Evolutionary conservation across 2,329 filamentous ascomycete species (phyloP).

Genomic region (Fusarium temperatum): DNA sequence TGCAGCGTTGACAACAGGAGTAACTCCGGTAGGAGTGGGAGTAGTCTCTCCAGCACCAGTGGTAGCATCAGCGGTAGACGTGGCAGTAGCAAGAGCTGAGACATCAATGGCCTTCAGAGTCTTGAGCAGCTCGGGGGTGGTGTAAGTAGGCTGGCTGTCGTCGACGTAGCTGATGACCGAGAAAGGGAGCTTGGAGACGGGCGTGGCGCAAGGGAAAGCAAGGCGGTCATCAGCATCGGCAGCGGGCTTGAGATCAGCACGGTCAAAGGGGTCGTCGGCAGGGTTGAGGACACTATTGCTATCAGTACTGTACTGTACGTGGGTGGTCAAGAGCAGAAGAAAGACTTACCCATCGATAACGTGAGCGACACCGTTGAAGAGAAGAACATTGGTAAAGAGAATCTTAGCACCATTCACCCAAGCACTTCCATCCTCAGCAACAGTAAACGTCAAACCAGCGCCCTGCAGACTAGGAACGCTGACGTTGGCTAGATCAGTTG

Average conservation of each 20-base stretch:
- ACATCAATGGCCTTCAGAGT: slow-evolving; percentile 39
- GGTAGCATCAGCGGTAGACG: not conserved
- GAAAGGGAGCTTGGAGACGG: slow-evolving; percentile 41
- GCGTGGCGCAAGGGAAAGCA: slow-evolving; percentile 39
- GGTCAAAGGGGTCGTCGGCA: slow-evolving; percentile 36
- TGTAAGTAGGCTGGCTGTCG: slow-evolving; percentile 37
- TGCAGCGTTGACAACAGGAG: slow-evolving; percentile 14
- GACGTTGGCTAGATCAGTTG: slow-evolving; percentile 41
- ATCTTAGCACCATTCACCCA: slow-evolving; percentile 48
- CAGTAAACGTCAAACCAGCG: slow-evolving; percentile 41
- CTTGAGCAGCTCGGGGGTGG: slow-evolving; percentile 40
- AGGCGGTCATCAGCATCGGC: slow-evolving; percentile 38
- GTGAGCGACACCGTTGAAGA: slow-evolving; percentile 47
- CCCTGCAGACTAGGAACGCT: slow-evolving; percentile 39
- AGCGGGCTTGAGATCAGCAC: slow-evolving; percentile 33
- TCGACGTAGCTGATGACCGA: slow-evolving; percentile 34
- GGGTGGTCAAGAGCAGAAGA: too few species aligned
- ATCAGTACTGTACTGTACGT: not conserved
- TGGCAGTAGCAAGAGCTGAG: slow-evolving; percentile 5
- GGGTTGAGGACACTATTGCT: slow-evolving; percentile 39
- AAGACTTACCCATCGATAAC: slow-evolving; percentile 43
- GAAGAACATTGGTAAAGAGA: slow-evolving; percentile 43
- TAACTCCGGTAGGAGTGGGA: slow-evolving; percentile 2
- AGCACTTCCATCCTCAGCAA: slow-evolving; percentile 42
- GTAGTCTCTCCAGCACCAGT: not conserved